Evolutionary conservation across 257 asterid species (phyloP), one percentile per base, ranked within the genome.

Genomic region (Ilex asprella): DNA sequence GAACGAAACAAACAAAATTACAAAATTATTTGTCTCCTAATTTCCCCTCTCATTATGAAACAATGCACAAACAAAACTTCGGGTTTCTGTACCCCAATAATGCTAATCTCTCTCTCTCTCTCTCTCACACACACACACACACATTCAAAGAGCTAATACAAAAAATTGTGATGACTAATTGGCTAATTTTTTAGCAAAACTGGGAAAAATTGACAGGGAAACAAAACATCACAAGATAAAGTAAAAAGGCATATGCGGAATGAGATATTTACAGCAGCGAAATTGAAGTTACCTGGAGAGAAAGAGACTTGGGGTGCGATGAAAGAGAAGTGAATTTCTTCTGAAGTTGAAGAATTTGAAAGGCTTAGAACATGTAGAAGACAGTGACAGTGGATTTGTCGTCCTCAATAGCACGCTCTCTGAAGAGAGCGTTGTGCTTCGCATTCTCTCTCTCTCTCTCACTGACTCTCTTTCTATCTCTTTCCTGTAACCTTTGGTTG

Each of bases 361-460:
- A 70, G 67, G 55, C 13, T 50, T 50, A 14, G 55, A 14, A 44
- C 13, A 7, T 6, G 55, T 6, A 6, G 55, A 14, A 12, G 31
- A 31, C 50, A 39, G 63, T 27, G 47, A 27, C 27, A 66, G 21
- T 5, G 61, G 58, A 2, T 11, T 52, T 49, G 55, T 27, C 6
- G 71, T 31, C 51, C 62, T 71, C 44, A 67, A n/a, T 10, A 67
- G 16, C 13, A 44, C 32, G 60, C 66, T 52, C 55, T 67, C 71
- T 39, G 60, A 39, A 58, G 76, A 67, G 71, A 77, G 67, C 55
- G 55, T 55, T 47, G 73, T 16, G 56, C 76, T 49, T 60, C 56
- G 64, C 77, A 70, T 77, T 73, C 29, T 66, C 39, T 30, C 16
- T 55, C 47, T 30, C 5, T 30, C 27, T 1, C 31, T 35, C 44